phyloP scores from a whole-genome alignment of 371 early-diverging fungal species.

The Actinomucor elegans region DNA sequence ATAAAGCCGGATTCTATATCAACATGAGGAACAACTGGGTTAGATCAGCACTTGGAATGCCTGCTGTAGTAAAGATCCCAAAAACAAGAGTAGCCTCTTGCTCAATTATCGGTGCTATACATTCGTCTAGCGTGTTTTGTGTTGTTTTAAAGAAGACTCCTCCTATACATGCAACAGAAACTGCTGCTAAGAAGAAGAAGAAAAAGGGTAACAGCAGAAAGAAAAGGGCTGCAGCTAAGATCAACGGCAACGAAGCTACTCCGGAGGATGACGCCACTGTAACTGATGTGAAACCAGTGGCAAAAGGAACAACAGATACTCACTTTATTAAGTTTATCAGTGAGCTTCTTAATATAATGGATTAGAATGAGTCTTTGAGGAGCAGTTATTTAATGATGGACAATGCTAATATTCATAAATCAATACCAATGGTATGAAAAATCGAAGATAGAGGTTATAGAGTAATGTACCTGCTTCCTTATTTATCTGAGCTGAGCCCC shows the following conservation, averaged over 20 bases:
- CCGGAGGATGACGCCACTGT: conserved; percentile 16
- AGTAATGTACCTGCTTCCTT: conserved; percentile 7
- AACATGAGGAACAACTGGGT: conserved; percentile 8
- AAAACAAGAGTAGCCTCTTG: background rate
- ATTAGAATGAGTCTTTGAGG: conserved; percentile 13
- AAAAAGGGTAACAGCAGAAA: conserved; percentile 6
- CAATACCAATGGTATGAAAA: conserved; percentile 16
- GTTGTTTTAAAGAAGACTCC: conserved; percentile 9
- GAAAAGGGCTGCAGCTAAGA: conserved; percentile 6
- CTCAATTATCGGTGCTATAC: conserved; percentile 11
- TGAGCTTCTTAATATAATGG: conserved; percentile 14
- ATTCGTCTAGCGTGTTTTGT: conserved; percentile 2
- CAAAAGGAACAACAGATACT: conserved; percentile 10
- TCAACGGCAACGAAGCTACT: conserved; percentile 3
- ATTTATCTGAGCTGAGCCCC: conserved; percentile 3
- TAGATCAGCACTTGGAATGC: conserved; percentile 2
- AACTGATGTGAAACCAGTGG: conserved; percentile 1
- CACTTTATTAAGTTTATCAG: conserved; percentile 13
- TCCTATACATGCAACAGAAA: background rate
- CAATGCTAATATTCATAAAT: conserved; percentile 17
- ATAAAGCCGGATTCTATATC: conserved; percentile 1
- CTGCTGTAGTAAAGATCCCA: conserved; percentile 2
- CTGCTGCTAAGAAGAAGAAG: background rate
- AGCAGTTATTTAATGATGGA: conserved; percentile 13
- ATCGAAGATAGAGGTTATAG: conserved; percentile 15